Evolutionary conservation across 2,329 filamentous ascomycete species (phyloP).

Genomic region (Botryotinia calthae): DNA sequence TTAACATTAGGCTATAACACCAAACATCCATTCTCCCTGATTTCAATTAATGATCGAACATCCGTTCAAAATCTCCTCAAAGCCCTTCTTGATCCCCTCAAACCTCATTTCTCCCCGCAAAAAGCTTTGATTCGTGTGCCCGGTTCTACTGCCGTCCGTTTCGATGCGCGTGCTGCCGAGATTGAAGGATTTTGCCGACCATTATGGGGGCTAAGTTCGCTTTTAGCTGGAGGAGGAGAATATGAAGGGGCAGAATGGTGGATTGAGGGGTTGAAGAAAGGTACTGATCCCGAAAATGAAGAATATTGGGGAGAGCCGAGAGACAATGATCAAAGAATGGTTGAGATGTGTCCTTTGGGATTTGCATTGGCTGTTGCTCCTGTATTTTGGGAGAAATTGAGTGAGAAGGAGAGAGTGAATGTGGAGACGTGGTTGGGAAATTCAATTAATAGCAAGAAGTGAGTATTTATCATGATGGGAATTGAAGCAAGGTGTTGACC

Average conservation of each 20-base stretch:
- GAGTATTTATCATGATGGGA: slow-evolving; percentile 23
- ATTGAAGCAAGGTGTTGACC: slow-evolving; percentile 39
- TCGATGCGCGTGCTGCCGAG: slow-evolving; percentile 74
- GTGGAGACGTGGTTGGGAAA: slow-evolving; percentile 71
- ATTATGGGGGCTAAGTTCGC: slow-evolving; percentile 69
- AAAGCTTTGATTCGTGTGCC: slow-evolving; percentile 64
- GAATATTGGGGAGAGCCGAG: slow-evolving; percentile 77
- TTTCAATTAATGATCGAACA: slow-evolving; percentile 49
- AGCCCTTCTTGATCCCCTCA: slow-evolving; percentile 66
- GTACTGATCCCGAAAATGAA: slow-evolving; percentile 64
- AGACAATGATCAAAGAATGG: slow-evolving; percentile 79
- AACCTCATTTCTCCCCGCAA: slow-evolving; percentile 67
- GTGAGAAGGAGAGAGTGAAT: slow-evolving; percentile 60
- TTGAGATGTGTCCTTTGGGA: slow-evolving; percentile 78
- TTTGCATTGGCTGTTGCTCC: slow-evolving; percentile 68
- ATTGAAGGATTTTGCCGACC: slow-evolving; percentile 61
- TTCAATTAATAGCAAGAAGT: slow-evolving; percentile 74
- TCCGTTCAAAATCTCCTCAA: slow-evolving; percentile 61
- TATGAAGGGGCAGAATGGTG: slow-evolving; percentile 64
- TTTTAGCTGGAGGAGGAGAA: slow-evolving; percentile 65
- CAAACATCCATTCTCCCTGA: slow-evolving; percentile 54
- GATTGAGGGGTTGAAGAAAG: slow-evolving; percentile 67
- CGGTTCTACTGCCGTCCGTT: slow-evolving; percentile 70
- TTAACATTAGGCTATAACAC: slow-evolving; percentile 49
- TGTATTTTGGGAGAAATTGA: slow-evolving; percentile 53